These are phyloP conservation scores for Lodderomyces margitis DNA, from an alignment of 1,139 yeast genomes.

Conservation along the genomic window DNA sequence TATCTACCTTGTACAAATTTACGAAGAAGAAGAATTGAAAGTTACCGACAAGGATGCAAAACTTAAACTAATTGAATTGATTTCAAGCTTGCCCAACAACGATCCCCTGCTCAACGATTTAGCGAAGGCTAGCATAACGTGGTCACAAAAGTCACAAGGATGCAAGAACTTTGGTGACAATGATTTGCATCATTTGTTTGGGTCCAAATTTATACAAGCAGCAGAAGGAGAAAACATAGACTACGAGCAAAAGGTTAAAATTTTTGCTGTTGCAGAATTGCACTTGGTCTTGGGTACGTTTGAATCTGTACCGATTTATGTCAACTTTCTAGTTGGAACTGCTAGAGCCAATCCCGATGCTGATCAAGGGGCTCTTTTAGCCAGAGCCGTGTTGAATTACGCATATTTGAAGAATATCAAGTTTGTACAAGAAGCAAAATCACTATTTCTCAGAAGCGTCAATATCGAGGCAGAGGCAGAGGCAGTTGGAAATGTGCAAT, in stretches of 20 bases:
- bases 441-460: constrained; percentile 33
- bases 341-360: constrained; percentile 23
- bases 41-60: constrained; percentile 37
- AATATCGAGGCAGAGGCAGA: constrained; percentile 14
- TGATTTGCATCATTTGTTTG: constrained; percentile 72
- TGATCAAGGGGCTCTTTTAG: constrained; percentile 52
- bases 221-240: constrained; percentile 21
- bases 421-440: constrained; percentile 48
- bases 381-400: constrained; percentile 71
- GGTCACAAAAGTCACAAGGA: constrained; percentile 52
- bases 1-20: constrained; percentile 69
- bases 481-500: constrained; percentile 16
- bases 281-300: constrained; percentile 69
- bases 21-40: constrained; percentile 46
- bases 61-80: constrained; percentile 35
- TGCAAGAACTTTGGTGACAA: constrained; percentile 66
- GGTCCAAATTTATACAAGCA: constrained; percentile 49
- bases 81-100: constrained; percentile 48
- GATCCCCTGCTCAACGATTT: constrained; percentile 56
- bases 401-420: constrained; percentile 62
- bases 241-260: constrained; percentile 25
- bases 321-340: constrained; percentile 50
- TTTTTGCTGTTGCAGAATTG: constrained; percentile 46
- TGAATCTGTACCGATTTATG: constrained; percentile 54
- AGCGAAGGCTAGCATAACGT: constrained; percentile 60